Evolutionary conservation across 2,329 filamentous ascomycete species (phyloP).

Genomic region (Scortechinia acanthostroma): DNA sequence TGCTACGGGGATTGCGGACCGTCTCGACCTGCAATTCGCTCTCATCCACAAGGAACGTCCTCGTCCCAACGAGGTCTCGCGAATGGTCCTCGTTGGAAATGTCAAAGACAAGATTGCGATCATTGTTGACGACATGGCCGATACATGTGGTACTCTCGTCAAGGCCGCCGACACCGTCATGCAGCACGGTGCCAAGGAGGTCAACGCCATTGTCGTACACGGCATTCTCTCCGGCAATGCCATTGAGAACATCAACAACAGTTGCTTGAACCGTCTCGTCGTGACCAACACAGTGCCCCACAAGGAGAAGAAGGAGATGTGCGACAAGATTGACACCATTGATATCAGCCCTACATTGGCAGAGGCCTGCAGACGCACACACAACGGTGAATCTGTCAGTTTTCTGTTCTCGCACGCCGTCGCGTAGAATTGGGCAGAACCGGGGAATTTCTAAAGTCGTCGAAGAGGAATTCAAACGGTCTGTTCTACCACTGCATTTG

Average conservation of each 20-base stretch:
- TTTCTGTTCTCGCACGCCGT: constrained; percentile 1
- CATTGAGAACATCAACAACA: constrained; percentile 77
- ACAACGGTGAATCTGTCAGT: constrained; percentile 1
- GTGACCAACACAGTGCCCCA: constrained; percentile 86
- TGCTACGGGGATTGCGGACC: constrained; percentile 62
- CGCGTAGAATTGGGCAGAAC: too few species aligned
- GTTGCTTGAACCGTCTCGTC: constrained; percentile 70
- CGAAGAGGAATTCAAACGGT: too few species aligned
- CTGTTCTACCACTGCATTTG: too few species aligned
- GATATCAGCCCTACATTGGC: constrained; percentile 2
- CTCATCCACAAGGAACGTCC: constrained; percentile 64
- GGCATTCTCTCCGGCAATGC: constrained; percentile 84
- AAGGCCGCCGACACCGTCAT: constrained; percentile 88
- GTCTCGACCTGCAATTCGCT: constrained; percentile 59
- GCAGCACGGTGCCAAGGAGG: constrained; percentile 76
- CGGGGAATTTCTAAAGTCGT: too few species aligned
- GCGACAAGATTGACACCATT: neutral
- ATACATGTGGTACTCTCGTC: constrained; percentile 80
- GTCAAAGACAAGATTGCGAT: constrained; percentile 88
- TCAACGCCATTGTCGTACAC: constrained; percentile 92
- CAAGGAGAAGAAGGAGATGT: constrained; percentile 61
- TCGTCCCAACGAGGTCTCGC: constrained; percentile 74
- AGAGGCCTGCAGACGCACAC: neutral
- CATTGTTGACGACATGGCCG: constrained; percentile 95
- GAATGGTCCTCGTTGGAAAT: constrained; percentile 93